Evolutionary conservation across 345 rosid genomes (phyloP), one percentile per base, ranked within the genome.

Genomic region (Geranium rotundifolium): DNA sequence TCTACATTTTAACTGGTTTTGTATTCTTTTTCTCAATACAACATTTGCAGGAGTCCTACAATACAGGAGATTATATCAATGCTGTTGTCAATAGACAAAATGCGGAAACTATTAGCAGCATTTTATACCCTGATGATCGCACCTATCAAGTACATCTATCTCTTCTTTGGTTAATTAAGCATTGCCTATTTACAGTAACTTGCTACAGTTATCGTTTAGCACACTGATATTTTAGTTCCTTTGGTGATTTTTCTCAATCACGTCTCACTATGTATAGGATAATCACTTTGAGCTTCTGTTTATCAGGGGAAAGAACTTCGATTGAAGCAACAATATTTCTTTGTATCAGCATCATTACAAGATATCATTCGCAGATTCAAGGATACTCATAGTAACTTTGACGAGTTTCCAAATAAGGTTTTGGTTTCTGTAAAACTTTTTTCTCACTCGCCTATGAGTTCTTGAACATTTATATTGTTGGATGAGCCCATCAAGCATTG

Each of bases 241-340:
- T 5, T 34, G 10, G 41, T 34, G 41, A 34, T 17, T 3, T 29
- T 15, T 50, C 0, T 29, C 29, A 29, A 30, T 60, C 55, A 20
- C 19, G 13, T 61, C 46, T 66, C 52, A 17, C 1, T 31, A 31
- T 34, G 10, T 62, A 15, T 17, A 10, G 63, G 57, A 15, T 65
- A 39, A 69, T 57, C 61, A 37, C 39, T 61, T 46, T 67, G 46
- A 29, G 65, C 54, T 67, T 49, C 39, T 56, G 41, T 68, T 39
- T 71, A 62, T 65, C 79, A 77, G 81, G 84, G 84, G 29, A 77
- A 80, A 65, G 84, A 80, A 67, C 69, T 80, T 57, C 77, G 84
- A 58, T 49, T 80, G 71, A 80, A 80, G 57, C 84, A 80, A 65
- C 84, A 80, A 41, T 80, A 77, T 56, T 80, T 80, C 59, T 80